A percentile compares a stretch with the other conserved stretches of the same genome.
Evolutionary conservation across 1,284 basidiomycete genomes (phyloP).

Genomic region (Laetiporus sulphureus): DNA sequence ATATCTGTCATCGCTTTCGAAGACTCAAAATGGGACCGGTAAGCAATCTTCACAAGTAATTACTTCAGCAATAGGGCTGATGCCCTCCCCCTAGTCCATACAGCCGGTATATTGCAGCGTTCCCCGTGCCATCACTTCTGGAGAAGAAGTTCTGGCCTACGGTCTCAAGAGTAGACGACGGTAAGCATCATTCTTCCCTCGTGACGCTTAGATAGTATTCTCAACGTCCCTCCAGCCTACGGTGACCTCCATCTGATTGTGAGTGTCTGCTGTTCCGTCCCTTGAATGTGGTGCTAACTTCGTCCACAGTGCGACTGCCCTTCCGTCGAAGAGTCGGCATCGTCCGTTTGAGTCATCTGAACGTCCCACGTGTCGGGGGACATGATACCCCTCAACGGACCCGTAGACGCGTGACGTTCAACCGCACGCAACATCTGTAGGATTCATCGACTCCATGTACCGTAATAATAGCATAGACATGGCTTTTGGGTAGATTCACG

Average conservation of each 20-base stretch:
- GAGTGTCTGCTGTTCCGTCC: too few relatives aligned
- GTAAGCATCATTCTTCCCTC: constrained; percentile 36
- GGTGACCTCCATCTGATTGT: constrained; percentile 80
- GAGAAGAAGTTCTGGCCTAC: constrained; percentile 94
- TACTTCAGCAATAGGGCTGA: neutral
- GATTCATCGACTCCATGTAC: constrained; percentile 16
- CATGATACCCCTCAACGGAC: constrained; percentile 24
- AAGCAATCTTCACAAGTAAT: constrained; percentile 15
- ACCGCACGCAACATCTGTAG: constrained; percentile 24
- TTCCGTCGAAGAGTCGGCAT: constrained; percentile 70
- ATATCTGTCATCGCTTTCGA: constrained; percentile 65
- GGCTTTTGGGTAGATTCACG: neutral
- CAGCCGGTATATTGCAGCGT: constrained; percentile 79
- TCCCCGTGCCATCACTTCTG: constrained; percentile 72
- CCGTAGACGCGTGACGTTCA: constrained; percentile 24
- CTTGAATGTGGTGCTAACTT: too few relatives aligned
- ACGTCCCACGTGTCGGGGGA: too few relatives aligned
- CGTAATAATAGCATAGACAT: constrained; percentile 11
- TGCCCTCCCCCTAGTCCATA: constrained; percentile 57
- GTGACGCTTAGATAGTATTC: constrained; percentile 1
- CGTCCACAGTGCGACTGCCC: constrained; percentile 76
- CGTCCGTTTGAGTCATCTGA: too few relatives aligned
- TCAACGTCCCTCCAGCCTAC: constrained; percentile 45
- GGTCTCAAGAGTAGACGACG: constrained; percentile 87
- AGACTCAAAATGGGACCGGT: constrained; percentile 82